phyloP scores from a whole-genome alignment of 371 early-diverging fungal genomes.

The Zopfochytrium polystomum region DNA sequence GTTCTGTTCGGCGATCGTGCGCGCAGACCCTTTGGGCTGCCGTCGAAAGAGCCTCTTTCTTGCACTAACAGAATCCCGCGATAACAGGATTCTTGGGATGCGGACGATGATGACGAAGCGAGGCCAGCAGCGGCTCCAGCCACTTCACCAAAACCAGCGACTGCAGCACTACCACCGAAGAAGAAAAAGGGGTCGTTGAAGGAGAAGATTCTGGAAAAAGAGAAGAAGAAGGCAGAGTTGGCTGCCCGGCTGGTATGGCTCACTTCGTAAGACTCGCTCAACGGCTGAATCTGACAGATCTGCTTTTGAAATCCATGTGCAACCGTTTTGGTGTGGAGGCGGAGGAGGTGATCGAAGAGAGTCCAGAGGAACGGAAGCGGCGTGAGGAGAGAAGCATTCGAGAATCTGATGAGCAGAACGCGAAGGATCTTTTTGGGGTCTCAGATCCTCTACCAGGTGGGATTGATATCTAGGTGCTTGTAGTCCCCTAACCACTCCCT shows the following conservation, averaged over 20 bases:
- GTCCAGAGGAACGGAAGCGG: slow-evolving; percentile 67
- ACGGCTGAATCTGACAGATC: background rate
- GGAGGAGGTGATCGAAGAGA: slow-evolving; percentile 48
- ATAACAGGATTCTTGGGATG: slow-evolving; percentile 69
- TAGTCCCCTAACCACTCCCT: background rate
- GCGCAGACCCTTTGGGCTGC: background rate
- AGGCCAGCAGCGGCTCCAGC: slow-evolving; percentile 37
- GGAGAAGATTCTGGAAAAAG: slow-evolving; percentile 77
- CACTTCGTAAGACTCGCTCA: background rate
- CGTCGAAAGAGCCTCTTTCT: background rate
- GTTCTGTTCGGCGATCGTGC: background rate
- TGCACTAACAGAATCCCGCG: background rate
- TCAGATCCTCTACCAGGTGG: slow-evolving; percentile 57
- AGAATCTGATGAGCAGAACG: slow-evolving; percentile 79
- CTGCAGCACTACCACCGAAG: slow-evolving; percentile 45
- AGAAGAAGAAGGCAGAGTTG: slow-evolving; percentile 54
- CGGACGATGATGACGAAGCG: slow-evolving; percentile 63
- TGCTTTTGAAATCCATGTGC: background rate
- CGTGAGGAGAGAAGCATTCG: slow-evolving; percentile 66
- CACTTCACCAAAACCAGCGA: background rate
- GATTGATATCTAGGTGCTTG: slow-evolving; percentile 16
- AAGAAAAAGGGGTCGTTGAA: slow-evolving; percentile 64
- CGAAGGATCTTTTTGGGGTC: slow-evolving; percentile 80
- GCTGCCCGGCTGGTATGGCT: background rate
- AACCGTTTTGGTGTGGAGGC: slow-evolving; percentile 20